phyloP scores from a whole-genome alignment of 1,139 yeast genomes.

The Hyphopichia fennica region DNA sequence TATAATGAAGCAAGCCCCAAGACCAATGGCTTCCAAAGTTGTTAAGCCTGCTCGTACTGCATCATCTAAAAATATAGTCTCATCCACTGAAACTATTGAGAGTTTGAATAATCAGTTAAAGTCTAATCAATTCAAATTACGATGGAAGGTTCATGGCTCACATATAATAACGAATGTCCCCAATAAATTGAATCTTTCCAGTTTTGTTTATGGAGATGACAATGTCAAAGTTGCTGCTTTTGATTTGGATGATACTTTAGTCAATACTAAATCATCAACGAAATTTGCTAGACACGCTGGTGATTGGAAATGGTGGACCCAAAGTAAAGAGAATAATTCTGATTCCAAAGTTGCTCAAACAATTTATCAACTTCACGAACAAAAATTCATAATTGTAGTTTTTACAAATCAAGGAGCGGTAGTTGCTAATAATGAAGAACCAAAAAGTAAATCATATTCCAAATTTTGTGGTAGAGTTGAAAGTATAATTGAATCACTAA shows the following conservation, averaged over 20 bases:
- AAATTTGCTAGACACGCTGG: slow-evolving; percentile 53
- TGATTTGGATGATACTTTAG: slow-evolving; percentile 76
- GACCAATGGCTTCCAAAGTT: background rate
- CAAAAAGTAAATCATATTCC: slow-evolving; percentile 50
- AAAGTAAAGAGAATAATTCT: background rate
- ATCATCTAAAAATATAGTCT: background rate
- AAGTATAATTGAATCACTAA: slow-evolving; percentile 25
- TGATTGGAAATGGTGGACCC: slow-evolving; percentile 71
- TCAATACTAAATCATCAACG: slow-evolving; percentile 56
- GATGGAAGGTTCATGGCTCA: slow-evolving; percentile 34
- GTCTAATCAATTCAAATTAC: background rate
- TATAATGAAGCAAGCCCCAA: background rate
- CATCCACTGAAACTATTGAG: background rate
- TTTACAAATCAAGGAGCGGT: slow-evolving; percentile 88
- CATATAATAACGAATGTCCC: slow-evolving; percentile 38
- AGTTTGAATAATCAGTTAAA: background rate
- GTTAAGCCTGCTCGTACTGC: background rate
- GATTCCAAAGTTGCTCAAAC: slow-evolving; percentile 22
- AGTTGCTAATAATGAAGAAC: slow-evolving; percentile 25
- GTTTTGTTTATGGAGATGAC: background rate
- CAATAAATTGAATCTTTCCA: slow-evolving; percentile 3
- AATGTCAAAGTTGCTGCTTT: slow-evolving; percentile 60
- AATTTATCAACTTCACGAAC: slow-evolving; percentile 22
- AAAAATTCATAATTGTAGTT: slow-evolving; percentile 52
- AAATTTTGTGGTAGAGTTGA: slow-evolving; percentile 48